These are phyloP conservation scores for Hemisphaericaspora nanyangensis DNA, from an alignment of 805 yeast species.

Conservation along the genomic window DNA sequence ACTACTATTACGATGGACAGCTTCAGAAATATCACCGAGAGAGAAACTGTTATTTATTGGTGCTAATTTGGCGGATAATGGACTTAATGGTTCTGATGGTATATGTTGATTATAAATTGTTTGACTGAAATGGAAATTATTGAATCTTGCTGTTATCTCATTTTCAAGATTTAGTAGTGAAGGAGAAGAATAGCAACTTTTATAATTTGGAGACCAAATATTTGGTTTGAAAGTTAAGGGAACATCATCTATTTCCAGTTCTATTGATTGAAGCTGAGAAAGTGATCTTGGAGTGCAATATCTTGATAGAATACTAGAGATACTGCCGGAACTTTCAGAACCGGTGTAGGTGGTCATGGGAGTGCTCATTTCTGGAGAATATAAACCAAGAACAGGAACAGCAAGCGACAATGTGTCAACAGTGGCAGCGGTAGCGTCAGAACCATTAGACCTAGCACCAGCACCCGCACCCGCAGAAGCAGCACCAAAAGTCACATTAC, in stretches of 20 bases:
- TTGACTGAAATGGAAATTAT: not conserved
- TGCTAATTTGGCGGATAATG: slow-evolving; percentile 1
- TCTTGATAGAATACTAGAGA: not conserved
- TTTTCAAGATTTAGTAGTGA: slow-evolving; percentile 4
- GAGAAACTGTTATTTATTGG: not conserved
- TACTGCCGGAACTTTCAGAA: not conserved
- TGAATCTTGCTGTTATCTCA: not conserved
- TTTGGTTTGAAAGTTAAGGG: slow-evolving; percentile 10
- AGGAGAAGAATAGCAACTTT: not conserved
- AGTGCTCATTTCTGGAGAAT: no score
- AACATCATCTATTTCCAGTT: slow-evolving; percentile 9
- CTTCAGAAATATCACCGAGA: no score
- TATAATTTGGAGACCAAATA: slow-evolving; percentile 16
- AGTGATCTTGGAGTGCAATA: slow-evolving; percentile 18
- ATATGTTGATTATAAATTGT: not conserved
- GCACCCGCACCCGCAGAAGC: no score
- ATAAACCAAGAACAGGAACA: no score
- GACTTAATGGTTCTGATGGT: slow-evolving; percentile 4
- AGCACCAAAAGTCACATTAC: no score
- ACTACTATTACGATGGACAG: no score
- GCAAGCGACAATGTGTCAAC: no score
- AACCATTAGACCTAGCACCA: not conserved
- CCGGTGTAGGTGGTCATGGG: no score
- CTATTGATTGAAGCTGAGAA: slow-evolving; percentile 13
- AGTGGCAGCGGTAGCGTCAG: not conserved